phyloP scores from a whole-genome alignment of 208 protist species.

The Leishmania major region DNA sequence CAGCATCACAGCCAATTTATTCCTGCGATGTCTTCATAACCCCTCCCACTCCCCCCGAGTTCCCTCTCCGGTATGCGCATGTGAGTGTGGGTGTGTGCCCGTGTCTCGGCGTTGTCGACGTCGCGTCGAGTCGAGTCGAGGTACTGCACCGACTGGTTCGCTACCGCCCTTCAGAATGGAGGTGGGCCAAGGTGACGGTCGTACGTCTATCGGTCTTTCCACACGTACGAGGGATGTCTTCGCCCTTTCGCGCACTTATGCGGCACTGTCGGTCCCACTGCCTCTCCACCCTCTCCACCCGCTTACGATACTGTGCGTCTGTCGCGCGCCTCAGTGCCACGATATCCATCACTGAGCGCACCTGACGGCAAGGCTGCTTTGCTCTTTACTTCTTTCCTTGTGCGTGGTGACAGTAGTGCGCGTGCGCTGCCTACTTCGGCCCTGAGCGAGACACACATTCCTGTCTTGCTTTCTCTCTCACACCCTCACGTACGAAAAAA shows the following conservation, averaged over 20 bases:
- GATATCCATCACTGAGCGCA: neutral
- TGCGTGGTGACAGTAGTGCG: neutral
- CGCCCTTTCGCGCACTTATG: neutral
- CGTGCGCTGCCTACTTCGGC: neutral
- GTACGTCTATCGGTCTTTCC: conserved; percentile 5
- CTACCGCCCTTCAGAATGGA: neutral
- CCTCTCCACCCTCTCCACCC: neutral
- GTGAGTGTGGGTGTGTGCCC: neutral
- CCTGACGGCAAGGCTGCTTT: neutral
- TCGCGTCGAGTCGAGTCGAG: neutral
- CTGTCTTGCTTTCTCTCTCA: neutral
- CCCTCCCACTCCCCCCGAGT: neutral
- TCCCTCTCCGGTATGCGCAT: neutral
- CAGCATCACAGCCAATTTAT: neutral
- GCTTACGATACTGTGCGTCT: neutral
- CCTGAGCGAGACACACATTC: neutral
- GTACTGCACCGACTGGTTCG: neutral
- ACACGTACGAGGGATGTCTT: neutral
- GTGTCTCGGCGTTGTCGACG: neutral
- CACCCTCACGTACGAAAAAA: neutral
- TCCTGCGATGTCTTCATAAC: neutral
- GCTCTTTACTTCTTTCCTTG: neutral
- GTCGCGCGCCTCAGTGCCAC: neutral
- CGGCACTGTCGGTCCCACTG: neutral
- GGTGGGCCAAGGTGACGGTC: neutral